Evolutionary conservation across 345 rosid genomes (phyloP), one percentile per base, ranked within the genome.

Genomic region (Barbarea vulgaris): DNA sequence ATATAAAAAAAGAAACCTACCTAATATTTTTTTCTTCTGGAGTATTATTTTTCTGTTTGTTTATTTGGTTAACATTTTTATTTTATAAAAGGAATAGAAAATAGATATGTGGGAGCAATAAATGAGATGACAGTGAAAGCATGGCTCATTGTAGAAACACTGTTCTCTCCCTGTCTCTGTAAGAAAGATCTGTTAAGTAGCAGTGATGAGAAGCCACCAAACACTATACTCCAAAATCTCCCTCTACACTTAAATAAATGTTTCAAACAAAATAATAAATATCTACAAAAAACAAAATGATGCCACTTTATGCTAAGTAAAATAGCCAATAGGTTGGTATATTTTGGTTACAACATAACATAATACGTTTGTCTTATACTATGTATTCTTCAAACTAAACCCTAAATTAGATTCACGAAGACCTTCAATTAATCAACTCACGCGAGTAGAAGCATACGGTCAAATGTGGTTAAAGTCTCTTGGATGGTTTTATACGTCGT

Each of bases 151-250:
- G 76, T 77, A 56, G 81, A 70, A 77, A 78, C 81, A 66, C 77
- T 67, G 81, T 78, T 72, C 67, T 72, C 67, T 66, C 72, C 50
- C 77, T 77, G 67, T 77, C 77, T 77, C 81, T 77, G 69, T 72
- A 72, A 65, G 63, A 77, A 77, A 64, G 72, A 71, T 77, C 77
- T 77, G 81, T 72, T 70, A 77, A 76, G 75, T 69, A 69, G 80
- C 76, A 77, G 75, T 77, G 80, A 70, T 54, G 80, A 77, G 75
- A 77, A 70, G 71, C 80, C 80, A 77, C 80, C 80, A 77, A 76
- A 76, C 75, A 55, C 80, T 77, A 77, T 44, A 70, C 71, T 70
- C 80, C 80, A 70, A 77, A 76, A 52, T 44, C 75, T 76, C 69
- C 70, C 64, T 33, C 80, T 52, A 76, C 74, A 51, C 64, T 69